Percentiles rank a stretch among this genome's conserved stretches.
Evolutionary conservation across 2,329 filamentous ascomycete species (phyloP).

Genomic region (Aspergillus hiratsukae): DNA sequence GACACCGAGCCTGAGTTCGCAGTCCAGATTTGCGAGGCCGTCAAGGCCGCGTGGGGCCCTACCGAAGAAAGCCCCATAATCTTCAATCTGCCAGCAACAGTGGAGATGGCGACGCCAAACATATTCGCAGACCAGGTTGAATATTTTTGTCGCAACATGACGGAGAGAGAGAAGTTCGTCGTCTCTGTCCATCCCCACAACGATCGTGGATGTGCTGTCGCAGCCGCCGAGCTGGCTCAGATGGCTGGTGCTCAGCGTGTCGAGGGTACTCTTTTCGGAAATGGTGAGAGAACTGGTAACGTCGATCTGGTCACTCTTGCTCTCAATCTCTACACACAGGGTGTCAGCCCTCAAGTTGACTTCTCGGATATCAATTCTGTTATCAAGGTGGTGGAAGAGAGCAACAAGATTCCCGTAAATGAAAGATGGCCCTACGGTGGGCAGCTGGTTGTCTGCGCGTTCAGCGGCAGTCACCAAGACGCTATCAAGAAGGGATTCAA

Average conservation of each 20-base stretch:
- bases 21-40: slow-evolving; percentile 80
- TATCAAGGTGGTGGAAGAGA: slow-evolving; percentile 84
- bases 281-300: slow-evolving; percentile 93
- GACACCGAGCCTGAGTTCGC: slow-evolving; percentile 82
- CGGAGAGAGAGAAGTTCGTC: slow-evolving; percentile 78
- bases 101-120: slow-evolving; percentile 92
- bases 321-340: slow-evolving; percentile 92
- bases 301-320: slow-evolving; percentile 90
- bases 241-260: slow-evolving; percentile 96
- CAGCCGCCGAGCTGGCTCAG: slow-evolving; percentile 85
- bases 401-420: slow-evolving; percentile 92
- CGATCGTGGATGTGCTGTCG: slow-evolving; percentile 83
- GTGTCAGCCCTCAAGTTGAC: slow-evolving; percentile 77
- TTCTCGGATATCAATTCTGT: slow-evolving; percentile 84
- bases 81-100: slow-evolving; percentile 94
- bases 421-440: slow-evolving; percentile 87
- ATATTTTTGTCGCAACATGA: slow-evolving; percentile 84
- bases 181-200: slow-evolving; percentile 94
- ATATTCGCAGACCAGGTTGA: slow-evolving; percentile 95
- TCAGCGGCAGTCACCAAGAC: slow-evolving; percentile 89
- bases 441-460: slow-evolving; percentile 85
- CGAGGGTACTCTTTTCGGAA: slow-evolving; percentile 89
- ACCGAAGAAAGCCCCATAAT: slow-evolving; percentile 76
- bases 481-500: slow-evolving; percentile 87
- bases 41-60: slow-evolving; percentile 90